Conservation (phyloP, 495 filamentous ascomycete genomes). For the Gamarada debralockiae region DNA sequence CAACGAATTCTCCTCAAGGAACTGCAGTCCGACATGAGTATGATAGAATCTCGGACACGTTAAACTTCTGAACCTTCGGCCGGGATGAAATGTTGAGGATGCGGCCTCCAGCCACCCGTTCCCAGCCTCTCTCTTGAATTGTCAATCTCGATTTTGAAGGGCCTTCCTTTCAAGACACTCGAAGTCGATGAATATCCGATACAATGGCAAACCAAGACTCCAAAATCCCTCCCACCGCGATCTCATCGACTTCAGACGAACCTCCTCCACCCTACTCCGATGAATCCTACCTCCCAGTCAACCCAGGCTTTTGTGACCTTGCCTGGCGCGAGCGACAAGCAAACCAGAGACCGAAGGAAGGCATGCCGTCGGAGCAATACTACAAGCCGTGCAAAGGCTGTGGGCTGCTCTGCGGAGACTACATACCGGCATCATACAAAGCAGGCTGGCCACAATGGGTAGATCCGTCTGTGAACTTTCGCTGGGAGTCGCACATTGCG, state of each 20-base stretch:
- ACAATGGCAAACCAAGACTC: neutral
- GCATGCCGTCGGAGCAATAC: constrained; percentile 15
- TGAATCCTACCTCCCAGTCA: neutral
- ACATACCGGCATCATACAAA: constrained; percentile 15
- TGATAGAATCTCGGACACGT: too few species aligned
- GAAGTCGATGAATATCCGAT: neutral
- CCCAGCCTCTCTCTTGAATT: too few species aligned
- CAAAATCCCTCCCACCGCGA: neutral
- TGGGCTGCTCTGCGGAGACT: constrained; percentile 5
- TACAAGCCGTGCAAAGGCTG: constrained; percentile 15
- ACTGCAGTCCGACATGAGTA: too few species aligned
- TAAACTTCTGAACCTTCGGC: too few species aligned
- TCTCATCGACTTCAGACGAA: neutral
- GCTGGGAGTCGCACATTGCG: constrained; percentile 22
- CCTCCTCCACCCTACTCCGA: constrained; percentile 17
- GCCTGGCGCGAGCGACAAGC: constrained; percentile 20
- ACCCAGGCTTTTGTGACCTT: constrained; percentile 20
- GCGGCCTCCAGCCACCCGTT: too few species aligned
- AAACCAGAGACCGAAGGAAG: constrained; percentile 16
- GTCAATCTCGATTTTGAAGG: too few species aligned
- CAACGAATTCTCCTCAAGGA: too few species aligned
- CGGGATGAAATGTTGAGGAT: too few species aligned
- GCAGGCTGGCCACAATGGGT: constrained; percentile 19
- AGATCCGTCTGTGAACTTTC: constrained; percentile 21
- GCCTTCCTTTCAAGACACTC: neutral